Percentiles rank a stretch among this genome's conserved stretches.
phyloP scores from a whole-genome alignment of 192 early-diverging fungal genomes.

The Fimicolochytrium jonesii region DNA sequence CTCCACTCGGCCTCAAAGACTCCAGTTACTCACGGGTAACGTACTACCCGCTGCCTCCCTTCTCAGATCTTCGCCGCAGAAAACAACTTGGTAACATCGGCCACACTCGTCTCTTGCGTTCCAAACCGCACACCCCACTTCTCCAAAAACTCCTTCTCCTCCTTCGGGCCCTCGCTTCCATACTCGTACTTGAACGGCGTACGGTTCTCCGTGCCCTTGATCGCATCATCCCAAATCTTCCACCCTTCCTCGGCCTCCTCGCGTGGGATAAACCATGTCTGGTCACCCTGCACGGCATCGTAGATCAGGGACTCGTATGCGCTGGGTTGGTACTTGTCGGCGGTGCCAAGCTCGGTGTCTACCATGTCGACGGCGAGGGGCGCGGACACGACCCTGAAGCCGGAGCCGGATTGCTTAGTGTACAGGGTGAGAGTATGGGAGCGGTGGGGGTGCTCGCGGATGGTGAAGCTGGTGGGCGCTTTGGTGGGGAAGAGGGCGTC shows the following conservation, averaged over 20 bases:
- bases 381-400: constrained; percentile 69
- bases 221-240: constrained; percentile 81
- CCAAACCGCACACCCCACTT: constrained; percentile 19
- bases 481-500: constrained; percentile 61
- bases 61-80: no score
- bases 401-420: constrained; percentile 80
- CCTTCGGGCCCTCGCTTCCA: constrained; percentile 69
- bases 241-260: constrained; percentile 86
- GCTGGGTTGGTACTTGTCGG: constrained; percentile 73
- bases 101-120: no score
- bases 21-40: no score
- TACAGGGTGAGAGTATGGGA: constrained; percentile 81
- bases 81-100: no score
- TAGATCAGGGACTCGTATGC: constrained; percentile 83
- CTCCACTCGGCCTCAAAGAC: no score
- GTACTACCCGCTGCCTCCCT: no score
- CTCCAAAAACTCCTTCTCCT: constrained; percentile 61
- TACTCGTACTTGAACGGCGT: constrained; percentile 62
- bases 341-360: constrained; percentile 18
- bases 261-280: constrained; percentile 83
- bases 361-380: constrained; percentile 78
- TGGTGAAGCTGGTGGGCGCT: constrained; percentile 73
- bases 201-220: constrained; percentile 41
- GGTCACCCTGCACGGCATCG: constrained; percentile 77
- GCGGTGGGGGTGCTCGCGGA: constrained; percentile 78